Evolutionary conservation across 345 rosid species (phyloP), one percentile per base, ranked within the genome.

Genomic region (Eutrema yunnanense): DNA sequence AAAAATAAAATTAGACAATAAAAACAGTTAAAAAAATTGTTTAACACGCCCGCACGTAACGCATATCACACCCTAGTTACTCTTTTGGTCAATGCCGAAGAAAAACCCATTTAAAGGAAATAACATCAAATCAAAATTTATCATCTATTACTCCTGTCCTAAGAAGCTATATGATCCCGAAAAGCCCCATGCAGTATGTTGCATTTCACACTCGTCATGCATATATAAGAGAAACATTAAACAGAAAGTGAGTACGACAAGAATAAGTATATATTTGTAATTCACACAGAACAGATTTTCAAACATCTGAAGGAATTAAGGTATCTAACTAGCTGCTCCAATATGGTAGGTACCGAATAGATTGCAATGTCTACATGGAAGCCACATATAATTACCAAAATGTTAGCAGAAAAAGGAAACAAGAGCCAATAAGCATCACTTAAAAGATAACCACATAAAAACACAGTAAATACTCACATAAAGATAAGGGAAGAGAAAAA

Each of bases 1-100:
- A 16, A 16, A 16, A 16, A 16, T 16, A 16, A 16, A 16, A 16
- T 16, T 16, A 16, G 16, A 16, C 16, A 16, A 16, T 16, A 16
- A 16, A 16, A 16, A 16, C 16, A 16, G 16, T 16, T 16, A 0
- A 16, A 0, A 16, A 16, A 16, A 16, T 16, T 16, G 16, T 16
- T 16, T 16, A 16, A 16, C 16, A 16, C 16, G 16, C 0, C 16
- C 16, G 16, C 16, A 0, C 16, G 16, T 16, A 16, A 0, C 16
- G 16, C 16, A 16, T 0, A 16, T 16, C 16, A 16, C 16, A 16
- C 16, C 0, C 16, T 16, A 16, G 16, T 16, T 16, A 74, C 82
- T 73, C 96, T 86, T 82, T 95, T 95, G 64, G 84, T 88, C 74
- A 95, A 84, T 27, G 96, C 97, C 92, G 84, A 62, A 49, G 62